Evolutionary conservation across 768 basidiomycete species (phyloP).

Genomic region (Phaeotremella fagi): DNA sequence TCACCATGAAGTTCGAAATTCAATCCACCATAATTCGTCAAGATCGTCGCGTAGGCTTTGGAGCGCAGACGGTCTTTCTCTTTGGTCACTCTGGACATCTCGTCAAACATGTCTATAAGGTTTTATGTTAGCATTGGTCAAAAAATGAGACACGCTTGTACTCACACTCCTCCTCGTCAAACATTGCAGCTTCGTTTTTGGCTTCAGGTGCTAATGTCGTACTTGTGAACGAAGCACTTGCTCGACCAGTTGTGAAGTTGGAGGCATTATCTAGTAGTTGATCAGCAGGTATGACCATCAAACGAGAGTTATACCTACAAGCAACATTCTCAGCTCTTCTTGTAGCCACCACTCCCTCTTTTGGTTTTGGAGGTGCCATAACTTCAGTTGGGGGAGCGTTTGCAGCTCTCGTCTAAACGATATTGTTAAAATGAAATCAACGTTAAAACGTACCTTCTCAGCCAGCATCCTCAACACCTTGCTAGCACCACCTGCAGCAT

Average conservation of each 20-base stretch:
- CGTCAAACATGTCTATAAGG: constrained; percentile 79
- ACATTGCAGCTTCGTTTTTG: constrained; percentile 71
- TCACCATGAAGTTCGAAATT: constrained; percentile 60
- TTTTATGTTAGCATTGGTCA: constrained; percentile 1
- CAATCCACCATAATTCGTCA: constrained; percentile 83
- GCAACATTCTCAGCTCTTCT: constrained; percentile 35
- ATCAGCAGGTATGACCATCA: not conserved
- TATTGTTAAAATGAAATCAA: not conserved
- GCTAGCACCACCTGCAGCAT: constrained; percentile 48
- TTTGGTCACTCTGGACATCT: constrained; percentile 73
- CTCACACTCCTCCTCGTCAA: constrained; percentile 88
- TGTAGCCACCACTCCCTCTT: constrained; percentile 35
- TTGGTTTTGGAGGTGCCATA: constrained; percentile 14
- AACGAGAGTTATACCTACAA: constrained; percentile 21
- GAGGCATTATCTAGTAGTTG: constrained; percentile 51
- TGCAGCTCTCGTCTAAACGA: constrained; percentile 24
- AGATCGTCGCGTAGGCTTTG: constrained; percentile 90
- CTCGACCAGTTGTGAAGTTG: constrained; percentile 60
- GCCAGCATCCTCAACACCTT: constrained; percentile 49
- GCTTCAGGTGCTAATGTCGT: constrained; percentile 79
- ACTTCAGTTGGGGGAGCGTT: constrained; percentile 9
- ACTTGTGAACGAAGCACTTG: constrained; percentile 89
- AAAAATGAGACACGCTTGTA: not conserved
- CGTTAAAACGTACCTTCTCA: constrained; percentile 38
- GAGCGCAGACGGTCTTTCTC: constrained; percentile 88